Evolutionary conservation across 441 rosid species (phyloP).

Genomic region (Populus tomentosa): DNA sequence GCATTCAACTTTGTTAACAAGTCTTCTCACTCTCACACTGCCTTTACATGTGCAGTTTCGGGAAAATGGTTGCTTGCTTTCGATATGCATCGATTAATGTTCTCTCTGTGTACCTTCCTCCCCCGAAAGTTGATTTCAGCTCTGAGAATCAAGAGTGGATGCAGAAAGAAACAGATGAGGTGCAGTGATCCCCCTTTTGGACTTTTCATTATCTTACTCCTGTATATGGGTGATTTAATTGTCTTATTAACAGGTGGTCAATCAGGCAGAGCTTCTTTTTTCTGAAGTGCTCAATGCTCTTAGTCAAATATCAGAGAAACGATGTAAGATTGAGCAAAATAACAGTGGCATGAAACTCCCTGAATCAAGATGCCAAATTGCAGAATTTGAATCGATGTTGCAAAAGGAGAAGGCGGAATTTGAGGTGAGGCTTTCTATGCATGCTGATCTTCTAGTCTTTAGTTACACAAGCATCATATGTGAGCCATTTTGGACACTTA

Average conservation of each 20-base stretch:
- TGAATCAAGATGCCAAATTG: conserved; percentile 51
- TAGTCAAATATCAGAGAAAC: conserved; percentile 52
- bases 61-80: conserved; percentile 97
- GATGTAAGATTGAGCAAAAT: conserved; percentile 18
- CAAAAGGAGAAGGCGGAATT: conserved; percentile 82
- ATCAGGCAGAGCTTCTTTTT: conserved; percentile 78
- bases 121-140: conserved; percentile 69
- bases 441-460: not conserved
- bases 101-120: conserved; percentile 91
- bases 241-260: conserved; percentile 51
- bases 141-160: conserved; percentile 76
- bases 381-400: conserved; percentile 61
- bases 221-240: conserved; percentile 17
- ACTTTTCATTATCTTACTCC: conserved; percentile 10
- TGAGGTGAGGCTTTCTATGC: conserved; percentile 48
- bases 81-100: conserved; percentile 93
- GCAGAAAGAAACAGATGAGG: conserved; percentile 77
- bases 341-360: conserved; percentile 21
- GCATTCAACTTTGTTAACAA: not conserved
- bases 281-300: conserved; percentile 72
- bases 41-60: conserved; percentile 59
- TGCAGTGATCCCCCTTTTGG: conserved; percentile 22
- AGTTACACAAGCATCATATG: not conserved
- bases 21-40: not conserved
- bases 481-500: not conserved